Base-by-base conservation (phyloP, 257 asterid species). In the Leptodermis oblonga region DNA sequence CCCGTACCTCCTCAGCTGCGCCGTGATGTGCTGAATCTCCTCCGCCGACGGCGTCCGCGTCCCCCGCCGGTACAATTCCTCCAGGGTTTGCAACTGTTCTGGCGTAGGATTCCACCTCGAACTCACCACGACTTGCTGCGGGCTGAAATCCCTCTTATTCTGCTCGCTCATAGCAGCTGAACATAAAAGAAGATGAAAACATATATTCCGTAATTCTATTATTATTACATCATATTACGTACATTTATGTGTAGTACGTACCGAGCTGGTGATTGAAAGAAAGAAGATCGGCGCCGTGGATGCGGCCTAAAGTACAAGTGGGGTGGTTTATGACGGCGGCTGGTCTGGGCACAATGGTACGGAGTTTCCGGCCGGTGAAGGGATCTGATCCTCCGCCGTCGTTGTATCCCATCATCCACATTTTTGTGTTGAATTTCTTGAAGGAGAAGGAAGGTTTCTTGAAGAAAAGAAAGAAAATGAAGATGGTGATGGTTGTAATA, bases 71-170 rank as follows among this genome's bases (percentile, higher is more conserved):
- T 93, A 93, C 65, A 93, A 30, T 26, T 90, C 97, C 55, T 90
- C 96, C 0, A 93, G 92, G 66, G 90, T 81, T 41, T 90, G 96
- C 14, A 90, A 84, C 81, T 92, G 98, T 65, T 92, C 98, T 2
- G 96, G 96, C 4, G 98, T 88, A 5, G 98, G 98, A 62, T 90
- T 93, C 98, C 98, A 93, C 20, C 98, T 77, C 22, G 98, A 88
- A 58, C 92, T 90, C 74, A 89, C 97, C 17, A 90, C 97, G 3
- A 88, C 95, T 65, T 92, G 96, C 46, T 90, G 97, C 2, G 83
- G 54, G 43, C 58, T 76, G 17, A 80, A 63, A 9, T 90, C 98
- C 46, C 87, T 76, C 86, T 85, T 90, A 74, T 67, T 80, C 18
- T 82, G 92, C 83, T 90, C 97, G 15, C 77, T 84, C 84, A 88